Evolutionary conservation across 257 asterid species (phyloP).

Genomic region (Eustoma russellianum): DNA sequence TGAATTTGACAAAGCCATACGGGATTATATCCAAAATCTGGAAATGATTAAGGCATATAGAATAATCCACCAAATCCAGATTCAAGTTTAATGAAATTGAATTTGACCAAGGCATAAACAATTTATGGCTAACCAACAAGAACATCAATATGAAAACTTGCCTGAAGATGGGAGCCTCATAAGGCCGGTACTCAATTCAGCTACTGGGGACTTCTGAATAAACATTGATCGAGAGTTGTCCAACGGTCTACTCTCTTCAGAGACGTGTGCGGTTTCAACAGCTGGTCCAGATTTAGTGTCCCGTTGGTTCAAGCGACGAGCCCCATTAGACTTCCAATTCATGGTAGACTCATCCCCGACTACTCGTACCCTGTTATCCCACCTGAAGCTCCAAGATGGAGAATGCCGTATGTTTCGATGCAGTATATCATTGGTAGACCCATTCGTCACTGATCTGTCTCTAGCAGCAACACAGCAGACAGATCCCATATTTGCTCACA

Average conservation of each 20-base stretch:
- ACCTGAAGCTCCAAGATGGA: conserved; percentile 91
- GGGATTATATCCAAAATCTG: too few species aligned
- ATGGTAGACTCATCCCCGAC: conserved; percentile 82
- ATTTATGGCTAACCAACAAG: background rate
- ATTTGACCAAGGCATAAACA: background rate
- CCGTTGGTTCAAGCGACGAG: conserved; percentile 27
- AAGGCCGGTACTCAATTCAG: conserved; percentile 46
- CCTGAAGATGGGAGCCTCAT: conserved; percentile 56
- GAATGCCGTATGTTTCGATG: conserved; percentile 70
- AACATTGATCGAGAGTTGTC: conserved; percentile 54
- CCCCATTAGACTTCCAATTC: conserved; percentile 51
- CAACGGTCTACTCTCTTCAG: conserved; percentile 74
- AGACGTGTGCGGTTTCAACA: conserved; percentile 54
- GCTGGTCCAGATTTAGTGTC: conserved; percentile 54
- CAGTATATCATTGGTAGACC: conserved; percentile 45
- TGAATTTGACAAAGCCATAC: too few species aligned
- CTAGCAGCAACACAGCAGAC: conserved; percentile 93
- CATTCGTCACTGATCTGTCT: conserved; percentile 55
- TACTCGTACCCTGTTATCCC: conserved; percentile 91
- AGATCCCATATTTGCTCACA: conserved; percentile 57
- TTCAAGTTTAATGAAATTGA: too few species aligned
- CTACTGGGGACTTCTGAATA: conserved; percentile 66
- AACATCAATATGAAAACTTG: conserved; percentile 21
- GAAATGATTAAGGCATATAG: background rate
- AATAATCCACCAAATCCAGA: too few species aligned